Evolutionary conservation across 495 filamentous ascomycete species (phyloP).

Genomic region (Pyrenopolyporus hunteri): DNA sequence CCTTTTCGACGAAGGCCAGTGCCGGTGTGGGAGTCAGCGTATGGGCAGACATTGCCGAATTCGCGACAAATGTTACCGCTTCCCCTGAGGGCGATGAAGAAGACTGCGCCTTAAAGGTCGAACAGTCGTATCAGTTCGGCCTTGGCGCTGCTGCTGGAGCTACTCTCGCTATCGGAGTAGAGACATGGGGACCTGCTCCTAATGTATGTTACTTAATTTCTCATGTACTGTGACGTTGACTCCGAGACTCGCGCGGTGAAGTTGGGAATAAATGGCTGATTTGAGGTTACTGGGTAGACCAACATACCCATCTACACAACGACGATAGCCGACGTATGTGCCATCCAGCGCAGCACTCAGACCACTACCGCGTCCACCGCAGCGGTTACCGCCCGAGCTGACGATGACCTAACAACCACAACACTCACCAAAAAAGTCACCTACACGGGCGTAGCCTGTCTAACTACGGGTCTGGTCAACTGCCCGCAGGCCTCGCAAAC

Average conservation of each 20-base stretch:
- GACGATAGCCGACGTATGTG: slow-evolving; percentile 55
- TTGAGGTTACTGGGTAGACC: slow-evolving; percentile 28
- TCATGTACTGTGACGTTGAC: neutral
- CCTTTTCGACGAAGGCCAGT: slow-evolving; percentile 27
- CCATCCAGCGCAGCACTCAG: slow-evolving; percentile 27
- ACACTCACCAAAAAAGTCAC: slow-evolving; percentile 44
- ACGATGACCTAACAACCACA: slow-evolving; percentile 43
- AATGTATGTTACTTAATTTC: slow-evolving; percentile 8
- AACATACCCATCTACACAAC: slow-evolving; percentile 61
- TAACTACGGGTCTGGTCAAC: slow-evolving; percentile 48
- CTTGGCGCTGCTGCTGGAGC: slow-evolving; percentile 60
- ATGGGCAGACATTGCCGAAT: slow-evolving; percentile 59
- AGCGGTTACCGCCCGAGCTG: slow-evolving; percentile 37
- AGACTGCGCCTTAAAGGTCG: slow-evolving; percentile 51
- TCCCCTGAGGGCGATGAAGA: slow-evolving; percentile 38
- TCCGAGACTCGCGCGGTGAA: neutral
- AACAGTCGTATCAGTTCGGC: slow-evolving; percentile 55
- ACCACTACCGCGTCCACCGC: slow-evolving; percentile 37
- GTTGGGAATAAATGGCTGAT: neutral
- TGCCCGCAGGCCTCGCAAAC: slow-evolving; percentile 56
- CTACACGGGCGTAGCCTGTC: slow-evolving; percentile 49
- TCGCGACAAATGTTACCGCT: slow-evolving; percentile 56
- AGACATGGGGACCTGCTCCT: slow-evolving; percentile 58
- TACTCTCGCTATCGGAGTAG: slow-evolving; percentile 47
- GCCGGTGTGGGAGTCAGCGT: slow-evolving; percentile 56